Base-by-base conservation (phyloP, 2,329 filamentous ascomycete genomes). In the Aspergillus sergii region DNA sequence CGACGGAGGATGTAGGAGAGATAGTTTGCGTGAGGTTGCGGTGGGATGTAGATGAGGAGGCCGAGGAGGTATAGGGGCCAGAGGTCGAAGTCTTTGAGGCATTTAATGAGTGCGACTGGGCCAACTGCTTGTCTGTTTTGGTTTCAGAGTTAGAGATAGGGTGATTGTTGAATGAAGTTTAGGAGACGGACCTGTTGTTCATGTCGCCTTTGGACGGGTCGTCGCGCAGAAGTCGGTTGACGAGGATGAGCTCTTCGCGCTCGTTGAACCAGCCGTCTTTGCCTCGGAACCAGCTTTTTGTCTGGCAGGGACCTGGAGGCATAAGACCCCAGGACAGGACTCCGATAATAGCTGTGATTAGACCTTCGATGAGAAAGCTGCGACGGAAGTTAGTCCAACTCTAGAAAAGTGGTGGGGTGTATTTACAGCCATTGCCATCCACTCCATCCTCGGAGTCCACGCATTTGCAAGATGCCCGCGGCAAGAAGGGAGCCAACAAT, bases 41-140 rank as follows among this genome's bases (percentile, higher is more conserved):
- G 23, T 5, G 88, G 88, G 23, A 87, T 85, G 62, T 85, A 84
- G 64, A 84, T 83, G 0, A 78, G 75, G 4, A 88, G 73, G 0
- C 85, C 85, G 26, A 86, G 79, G 51, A 85, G 68, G 66, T 88
- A 88, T 8, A 70, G 71, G 0, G 83, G 84, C 86, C 85, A 89
- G 68, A 89, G 79, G 67, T 89, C 85, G 71, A 85, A 89, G 66
- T 89, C 88, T 23, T 79, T 81, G 28, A 87, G 65, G 1, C 82
- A 48, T 19, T 58, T 58, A 10, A 48, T 5, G 16, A 58, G 30
- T 14, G 28, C 28, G 2, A 48, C 26, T 30, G 57, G 57, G n/a
- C 34, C 39, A 14, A 57, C 39, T 3, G 55, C 34, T 45, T 57
- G 34, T 45, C 55, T 41, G 39, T 57, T 26, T 26, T 48, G 45